Evolutionary conservation across 225 moss, liverwort and hornwort species (phyloP), one percentile per base, ranked within the genome.

Genomic region (Antitrichia curtipendula): DNA sequence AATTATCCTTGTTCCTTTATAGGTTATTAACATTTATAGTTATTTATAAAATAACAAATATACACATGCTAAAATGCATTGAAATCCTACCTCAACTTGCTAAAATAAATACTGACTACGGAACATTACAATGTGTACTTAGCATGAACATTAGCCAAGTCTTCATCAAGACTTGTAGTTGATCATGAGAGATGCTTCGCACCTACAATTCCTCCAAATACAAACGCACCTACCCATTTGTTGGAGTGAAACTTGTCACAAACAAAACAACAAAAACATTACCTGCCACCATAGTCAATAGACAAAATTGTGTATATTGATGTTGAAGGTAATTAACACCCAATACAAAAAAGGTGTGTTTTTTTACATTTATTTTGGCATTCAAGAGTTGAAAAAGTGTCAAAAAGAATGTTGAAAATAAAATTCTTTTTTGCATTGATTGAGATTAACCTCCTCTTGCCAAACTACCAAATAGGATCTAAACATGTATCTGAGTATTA

Each of bases 361-460:
- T n/a, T 66, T 21, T 20, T 66, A 66, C 3, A 66, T 12, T 38
- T 12, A 22, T 66, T 21, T n/a, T 7, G 4, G 7, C 38, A 38
- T 12, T 34, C 19, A 63, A 38, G 7, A 66, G 21, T 66, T 68
- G 22, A 23, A 38, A 12, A 22, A 12, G 22, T 22, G 0, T 23
- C 2, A 4, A 12, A 38, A 68, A 38, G 38, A 23, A 7, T 38
- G 22, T 68, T 21, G 7, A 12, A 66, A 65, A 65, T 36, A 36
- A 21, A 7, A n/a, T n/a, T 19, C 5, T n/a, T 23, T 22, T 40
- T 13, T 8, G 8, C 8, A 24, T 8, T 24, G 40, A 40, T 40
- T 4, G 7, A 40, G 8, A 24, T 14, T 14, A 14, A 69, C 0
- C 1, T 40, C 4, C 1, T 4, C 4, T 40, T 3, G 1, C 7